phyloP scores from a whole-genome alignment of 352 stramenopile species.

The Globisporangium uncinulatum region DNA sequence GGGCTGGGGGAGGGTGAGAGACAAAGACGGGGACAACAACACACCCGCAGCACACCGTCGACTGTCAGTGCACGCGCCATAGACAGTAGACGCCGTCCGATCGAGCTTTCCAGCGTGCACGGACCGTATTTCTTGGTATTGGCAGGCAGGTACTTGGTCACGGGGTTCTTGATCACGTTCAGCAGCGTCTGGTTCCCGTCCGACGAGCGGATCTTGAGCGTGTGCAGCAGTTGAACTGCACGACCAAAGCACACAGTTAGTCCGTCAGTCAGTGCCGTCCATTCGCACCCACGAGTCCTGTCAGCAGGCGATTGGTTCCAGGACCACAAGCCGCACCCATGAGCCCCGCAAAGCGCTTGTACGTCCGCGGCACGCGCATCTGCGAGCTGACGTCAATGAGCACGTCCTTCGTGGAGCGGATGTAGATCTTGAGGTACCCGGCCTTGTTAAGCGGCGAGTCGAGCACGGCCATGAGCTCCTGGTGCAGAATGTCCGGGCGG shows the following conservation, averaged over 20 bases:
- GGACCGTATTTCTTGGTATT: conserved; percentile 93
- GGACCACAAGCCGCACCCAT: conserved; percentile 76
- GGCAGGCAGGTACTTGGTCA: conserved; percentile 95
- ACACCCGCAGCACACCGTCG: neutral
- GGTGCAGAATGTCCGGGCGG: conserved; percentile 99
- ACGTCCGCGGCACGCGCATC: conserved; percentile 98
- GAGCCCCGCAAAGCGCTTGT: conserved; percentile 97
- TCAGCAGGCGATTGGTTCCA: neutral
- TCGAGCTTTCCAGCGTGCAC: neutral
- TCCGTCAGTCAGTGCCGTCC: neutral
- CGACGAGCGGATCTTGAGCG: conserved; percentile 99
- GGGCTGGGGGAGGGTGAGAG: conserved; percentile 31
- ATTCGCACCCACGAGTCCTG: neutral
- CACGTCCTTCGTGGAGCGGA: conserved; percentile 96
- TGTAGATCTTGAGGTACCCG: conserved; percentile 97
- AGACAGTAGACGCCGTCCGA: too few species aligned
- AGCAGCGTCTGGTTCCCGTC: conserved; percentile 95
- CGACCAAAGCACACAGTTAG: neutral
- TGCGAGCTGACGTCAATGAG: conserved; percentile 98
- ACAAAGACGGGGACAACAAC: neutral
- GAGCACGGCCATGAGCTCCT: conserved; percentile 97
- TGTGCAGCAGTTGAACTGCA: conserved; percentile 98
- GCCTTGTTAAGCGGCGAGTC: conserved; percentile 99
- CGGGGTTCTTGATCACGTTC: conserved; percentile 99
- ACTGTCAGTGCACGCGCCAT: too few species aligned